Evolutionary conservation across 2,329 filamentous ascomycete species (phyloP).

Genomic region (Xylogone sp.): DNA sequence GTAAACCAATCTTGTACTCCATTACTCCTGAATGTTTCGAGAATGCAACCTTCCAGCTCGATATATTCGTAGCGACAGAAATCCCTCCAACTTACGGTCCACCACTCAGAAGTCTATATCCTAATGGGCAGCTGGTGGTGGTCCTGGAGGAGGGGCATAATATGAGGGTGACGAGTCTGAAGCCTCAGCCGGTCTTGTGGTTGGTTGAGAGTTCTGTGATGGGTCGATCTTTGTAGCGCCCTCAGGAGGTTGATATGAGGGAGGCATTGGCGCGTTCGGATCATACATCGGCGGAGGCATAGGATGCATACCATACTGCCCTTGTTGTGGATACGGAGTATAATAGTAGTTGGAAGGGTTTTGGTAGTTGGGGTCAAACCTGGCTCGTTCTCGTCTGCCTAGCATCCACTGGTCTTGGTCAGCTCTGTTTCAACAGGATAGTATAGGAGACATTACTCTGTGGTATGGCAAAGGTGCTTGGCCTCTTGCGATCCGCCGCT

Average conservation of each 20-base stretch:
- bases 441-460: conserved; percentile 41
- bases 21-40: conserved; percentile 9
- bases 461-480: conserved; percentile 66
- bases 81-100: no score
- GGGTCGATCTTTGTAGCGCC: conserved; percentile 52
- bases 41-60: not conserved
- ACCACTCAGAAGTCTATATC: not conserved
- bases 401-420: conserved; percentile 25
- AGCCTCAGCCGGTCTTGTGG: conserved; percentile 21
- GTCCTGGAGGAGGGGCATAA: conserved; percentile 43
- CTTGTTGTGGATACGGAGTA: conserved; percentile 32
- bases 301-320: conserved; percentile 44
- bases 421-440: conserved; percentile 6
- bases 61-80: conserved; percentile 2
- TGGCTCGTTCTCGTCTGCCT: conserved; percentile 22
- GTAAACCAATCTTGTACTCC: conserved; percentile 11
- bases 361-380: conserved; percentile 40
- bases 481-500: conserved; percentile 61
- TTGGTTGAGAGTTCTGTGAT: conserved; percentile 35
- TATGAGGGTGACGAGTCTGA: conserved; percentile 30
- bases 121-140: conserved; percentile 36
- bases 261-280: conserved; percentile 46
- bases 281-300: conserved; percentile 55
- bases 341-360: conserved; percentile 35
- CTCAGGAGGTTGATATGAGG: conserved; percentile 49